These are phyloP conservation scores for Termitomyces sp. DNA, from an alignment of 768 basidiomycete genomes.

Conservation along the genomic window DNA sequence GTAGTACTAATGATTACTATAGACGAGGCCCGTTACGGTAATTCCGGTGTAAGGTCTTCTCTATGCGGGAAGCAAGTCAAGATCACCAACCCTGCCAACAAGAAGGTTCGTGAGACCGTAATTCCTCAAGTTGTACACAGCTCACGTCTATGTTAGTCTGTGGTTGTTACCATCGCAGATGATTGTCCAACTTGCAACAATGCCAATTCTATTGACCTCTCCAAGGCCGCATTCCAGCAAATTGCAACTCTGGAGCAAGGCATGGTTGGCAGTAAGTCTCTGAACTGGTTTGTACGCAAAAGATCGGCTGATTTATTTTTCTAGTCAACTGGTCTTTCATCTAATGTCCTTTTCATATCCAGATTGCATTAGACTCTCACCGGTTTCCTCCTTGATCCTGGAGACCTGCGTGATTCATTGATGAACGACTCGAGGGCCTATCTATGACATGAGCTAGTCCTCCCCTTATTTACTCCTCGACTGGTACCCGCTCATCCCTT, in stretches of 20 bases:
- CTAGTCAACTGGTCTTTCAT: constrained; percentile 35
- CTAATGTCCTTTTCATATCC: constrained; percentile 20
- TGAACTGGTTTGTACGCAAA: neutral
- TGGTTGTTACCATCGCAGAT: constrained; percentile 67
- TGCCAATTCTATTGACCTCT: constrained; percentile 68
- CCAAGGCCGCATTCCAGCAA: constrained; percentile 56
- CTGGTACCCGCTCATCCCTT: constrained; percentile 14
- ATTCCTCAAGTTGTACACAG: constrained; percentile 1
- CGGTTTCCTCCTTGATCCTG: neutral
- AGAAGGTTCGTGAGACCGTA: constrained; percentile 30
- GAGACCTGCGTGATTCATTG: constrained; percentile 2
- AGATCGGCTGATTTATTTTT: constrained; percentile 1
- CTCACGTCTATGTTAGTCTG: constrained; percentile 22
- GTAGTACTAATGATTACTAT: constrained; percentile 8
- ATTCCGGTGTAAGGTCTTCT: constrained; percentile 36
- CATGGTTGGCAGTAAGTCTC: constrained; percentile 48
- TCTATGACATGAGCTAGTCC: constrained; percentile 13
- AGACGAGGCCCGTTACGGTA: constrained; percentile 53
- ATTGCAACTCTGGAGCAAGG: constrained; percentile 51
- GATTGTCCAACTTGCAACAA: constrained; percentile 77
- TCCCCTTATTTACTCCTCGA: constrained; percentile 9
- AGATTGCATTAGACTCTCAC: neutral
- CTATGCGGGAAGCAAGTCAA: constrained; percentile 64
- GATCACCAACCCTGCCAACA: constrained; percentile 59
- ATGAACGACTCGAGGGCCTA: constrained; percentile 14